A percentile compares a stretch with the other conserved stretches of the same genome.
phyloP scores from a whole-genome alignment of 768 basidiomycete species.

The Naematelia encephala region DNA sequence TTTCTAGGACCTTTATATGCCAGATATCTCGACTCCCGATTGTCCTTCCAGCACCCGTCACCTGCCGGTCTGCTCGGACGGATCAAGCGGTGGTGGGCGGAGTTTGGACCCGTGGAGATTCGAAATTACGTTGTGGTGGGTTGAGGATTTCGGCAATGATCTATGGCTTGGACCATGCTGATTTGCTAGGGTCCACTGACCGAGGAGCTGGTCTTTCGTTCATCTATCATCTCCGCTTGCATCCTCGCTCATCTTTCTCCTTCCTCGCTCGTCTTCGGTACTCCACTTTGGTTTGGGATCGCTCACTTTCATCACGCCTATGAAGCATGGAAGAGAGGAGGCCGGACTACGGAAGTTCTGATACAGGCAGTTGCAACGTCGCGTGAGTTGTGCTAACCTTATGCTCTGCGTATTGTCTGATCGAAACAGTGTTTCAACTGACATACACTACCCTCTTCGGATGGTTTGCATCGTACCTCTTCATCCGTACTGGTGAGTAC shows the following conservation, averaged over 20 bases:
- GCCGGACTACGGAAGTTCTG: conserved; percentile 64
- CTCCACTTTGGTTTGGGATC: conserved; percentile 82
- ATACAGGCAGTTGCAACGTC: conserved; percentile 54
- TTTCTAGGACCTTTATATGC: conserved; percentile 75
- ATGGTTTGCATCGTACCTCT: conserved; percentile 77
- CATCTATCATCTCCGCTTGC: conserved; percentile 73
- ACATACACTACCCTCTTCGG: conserved; percentile 91
- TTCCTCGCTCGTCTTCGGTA: conserved; percentile 66
- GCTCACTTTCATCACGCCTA: conserved; percentile 91
- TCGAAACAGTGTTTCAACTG: conserved; percentile 71
- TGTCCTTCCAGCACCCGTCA: conserved; percentile 52
- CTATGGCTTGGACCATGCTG: neutral
- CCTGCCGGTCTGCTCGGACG: conserved; percentile 29
- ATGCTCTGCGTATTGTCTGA: conserved; percentile 7
- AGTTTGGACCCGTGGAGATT: conserved; percentile 56
- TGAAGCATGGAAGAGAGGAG: conserved; percentile 75
- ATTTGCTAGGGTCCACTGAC: conserved; percentile 72
- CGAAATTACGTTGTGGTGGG: conserved; percentile 65
- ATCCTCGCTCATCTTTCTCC: conserved; percentile 62
- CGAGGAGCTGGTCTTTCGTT: conserved; percentile 87
- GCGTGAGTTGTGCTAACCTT: conserved; percentile 52
- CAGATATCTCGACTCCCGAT: conserved; percentile 37
- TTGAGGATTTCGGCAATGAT: conserved; percentile 10
- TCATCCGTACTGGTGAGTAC: conserved; percentile 67
- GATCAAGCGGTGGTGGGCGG: conserved; percentile 7